Conservation (phyloP, 179 eudicot species). For the Spergularia azorica region DNA sequence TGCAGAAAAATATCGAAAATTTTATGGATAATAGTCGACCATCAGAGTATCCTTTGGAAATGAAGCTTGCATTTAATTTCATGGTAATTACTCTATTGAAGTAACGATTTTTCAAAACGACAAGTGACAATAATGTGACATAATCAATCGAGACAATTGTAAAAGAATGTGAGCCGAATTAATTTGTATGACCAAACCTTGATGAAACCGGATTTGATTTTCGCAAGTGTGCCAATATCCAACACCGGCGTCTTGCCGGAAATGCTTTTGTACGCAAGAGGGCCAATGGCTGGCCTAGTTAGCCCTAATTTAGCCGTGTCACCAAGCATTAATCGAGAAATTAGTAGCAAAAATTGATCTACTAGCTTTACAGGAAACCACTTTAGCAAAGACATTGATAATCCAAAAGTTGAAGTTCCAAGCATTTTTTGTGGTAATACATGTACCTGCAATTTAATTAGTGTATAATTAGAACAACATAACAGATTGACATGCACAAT, state of each 20-base stretch:
- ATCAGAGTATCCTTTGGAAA: no score
- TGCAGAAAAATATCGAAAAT: no score
- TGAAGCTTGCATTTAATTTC: no score
- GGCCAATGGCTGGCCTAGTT: constrained; percentile 61
- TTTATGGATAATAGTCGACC: no score
- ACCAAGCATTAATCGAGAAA: constrained; percentile 59
- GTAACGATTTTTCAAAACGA: no score
- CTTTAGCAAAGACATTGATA: constrained; percentile 75
- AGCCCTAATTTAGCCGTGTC: constrained; percentile 64
- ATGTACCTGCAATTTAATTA: constrained; percentile 59
- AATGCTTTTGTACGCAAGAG: constrained; percentile 60
- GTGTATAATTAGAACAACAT: not conserved
- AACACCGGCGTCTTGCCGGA: constrained; percentile 87
- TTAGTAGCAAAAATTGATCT: constrained; percentile 57
- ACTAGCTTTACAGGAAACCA: constrained; percentile 74
- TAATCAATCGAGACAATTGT: no score
- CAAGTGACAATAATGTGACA: no score
- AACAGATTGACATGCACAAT: not conserved
- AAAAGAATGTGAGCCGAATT: no score
- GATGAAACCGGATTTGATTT: constrained; percentile 66
- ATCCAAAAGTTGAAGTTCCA: constrained; percentile 82
- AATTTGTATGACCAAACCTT: constrained; percentile 43
- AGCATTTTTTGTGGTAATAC: constrained; percentile 80
- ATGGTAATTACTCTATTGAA: no score
- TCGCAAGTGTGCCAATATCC: constrained; percentile 76